These are phyloP conservation scores for Cyclotella distinguenda DNA, from an alignment of 108 stramenopile species.

Conservation along the genomic window DNA sequence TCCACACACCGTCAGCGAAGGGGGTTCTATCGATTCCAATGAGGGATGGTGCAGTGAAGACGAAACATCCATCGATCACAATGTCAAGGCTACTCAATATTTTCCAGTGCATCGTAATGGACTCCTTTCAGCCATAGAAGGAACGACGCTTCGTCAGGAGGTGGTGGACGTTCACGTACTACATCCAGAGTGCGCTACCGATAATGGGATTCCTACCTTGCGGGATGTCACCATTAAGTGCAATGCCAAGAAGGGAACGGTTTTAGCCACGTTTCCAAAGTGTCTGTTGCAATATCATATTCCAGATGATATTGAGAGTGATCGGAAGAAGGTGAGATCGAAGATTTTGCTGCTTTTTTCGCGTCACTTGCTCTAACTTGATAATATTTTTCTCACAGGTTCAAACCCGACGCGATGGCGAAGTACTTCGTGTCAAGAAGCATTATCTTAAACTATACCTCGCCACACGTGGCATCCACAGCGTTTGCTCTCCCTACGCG, in stretches of 20 bases:
- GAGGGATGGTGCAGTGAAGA: constrained; percentile 11
- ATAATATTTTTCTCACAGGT: neutral
- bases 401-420: constrained; percentile 48
- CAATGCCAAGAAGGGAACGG: constrained; percentile 34
- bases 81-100: too few species aligned
- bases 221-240: constrained; percentile 51
- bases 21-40: constrained; percentile 17
- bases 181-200: constrained; percentile 24
- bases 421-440: constrained; percentile 52
- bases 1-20: constrained; percentile 33
- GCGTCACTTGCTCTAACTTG: neutral
- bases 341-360: neutral
- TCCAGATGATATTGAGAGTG: constrained; percentile 29
- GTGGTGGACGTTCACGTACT: constrained; percentile 50
- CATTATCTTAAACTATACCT: constrained; percentile 52
- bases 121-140: neutral
- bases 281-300: constrained; percentile 36
- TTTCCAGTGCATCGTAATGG: neutral
- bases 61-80: constrained; percentile 16
- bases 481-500: constrained; percentile 4
- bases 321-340: constrained; percentile 33
- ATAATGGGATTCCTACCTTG: constrained; percentile 34
- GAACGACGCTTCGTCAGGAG: constrained; percentile 30
- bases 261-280: constrained; percentile 47
- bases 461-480: constrained; percentile 41